These are phyloP conservation scores for Fusarium buharicum DNA, from an alignment of 2,329 filamentous ascomycete species.

Conservation along the genomic window DNA sequence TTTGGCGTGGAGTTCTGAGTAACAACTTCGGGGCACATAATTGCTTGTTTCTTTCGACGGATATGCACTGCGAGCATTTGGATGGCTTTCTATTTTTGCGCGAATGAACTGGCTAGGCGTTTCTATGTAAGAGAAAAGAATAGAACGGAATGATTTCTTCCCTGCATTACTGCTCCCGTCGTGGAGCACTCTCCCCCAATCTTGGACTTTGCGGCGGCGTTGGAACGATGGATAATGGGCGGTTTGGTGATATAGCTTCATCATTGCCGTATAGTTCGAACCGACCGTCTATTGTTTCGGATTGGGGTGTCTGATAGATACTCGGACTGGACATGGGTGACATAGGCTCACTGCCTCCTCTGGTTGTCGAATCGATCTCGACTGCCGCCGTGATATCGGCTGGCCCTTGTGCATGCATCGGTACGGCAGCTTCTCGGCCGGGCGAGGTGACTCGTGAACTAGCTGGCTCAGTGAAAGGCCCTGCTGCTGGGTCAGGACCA, in stretches of 20 bases:
- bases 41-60: constrained; percentile 35
- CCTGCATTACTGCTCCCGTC: constrained; percentile 17
- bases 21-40: constrained; percentile 35
- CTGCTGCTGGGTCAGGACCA: constrained; percentile 56
- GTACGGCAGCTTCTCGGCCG: constrained; percentile 53
- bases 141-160: constrained; percentile 22
- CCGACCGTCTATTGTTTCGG: constrained; percentile 48
- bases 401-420: constrained; percentile 57
- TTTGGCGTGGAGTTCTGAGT: constrained; percentile 43
- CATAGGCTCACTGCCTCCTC: constrained; percentile 26
- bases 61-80: constrained; percentile 35
- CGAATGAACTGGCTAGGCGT: constrained; percentile 46
- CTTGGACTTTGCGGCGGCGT: constrained; percentile 40
- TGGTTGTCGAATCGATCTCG: constrained; percentile 60
- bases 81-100: constrained; percentile 38
- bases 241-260: constrained; percentile 12
- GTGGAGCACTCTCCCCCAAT: constrained; percentile 12
- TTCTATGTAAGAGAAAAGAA: constrained; percentile 41
- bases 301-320: constrained; percentile 37
- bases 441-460: constrained; percentile 47
- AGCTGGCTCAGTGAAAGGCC: constrained; percentile 58
- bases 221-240: constrained; percentile 40
- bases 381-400: constrained; percentile 63
- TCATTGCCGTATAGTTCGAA: constrained; percentile 60
- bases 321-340: constrained; percentile 38